Evolutionary conservation across 1,284 basidiomycete species (phyloP), one percentile per base, ranked within the genome.

Genomic region (Marasmius tenuissimus): DNA sequence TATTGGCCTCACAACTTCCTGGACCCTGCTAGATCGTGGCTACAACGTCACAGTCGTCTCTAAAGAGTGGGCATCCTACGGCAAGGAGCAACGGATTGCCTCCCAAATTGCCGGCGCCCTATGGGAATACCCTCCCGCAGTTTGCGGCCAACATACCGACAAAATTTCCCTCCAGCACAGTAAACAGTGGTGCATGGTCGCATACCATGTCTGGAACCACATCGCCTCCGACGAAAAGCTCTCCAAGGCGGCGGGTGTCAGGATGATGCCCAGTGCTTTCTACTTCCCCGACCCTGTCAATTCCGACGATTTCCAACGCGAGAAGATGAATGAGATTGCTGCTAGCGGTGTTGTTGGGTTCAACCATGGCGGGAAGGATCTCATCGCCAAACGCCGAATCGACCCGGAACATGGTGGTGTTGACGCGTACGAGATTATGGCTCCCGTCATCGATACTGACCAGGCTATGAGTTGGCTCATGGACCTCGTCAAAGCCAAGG

Each of bases 51-150:
- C 73, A 10, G 63, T 74, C 40, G 55, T 73, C 18, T 66, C 72
- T 8, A 68, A 72, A 59, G 40, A 59, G 4, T 63, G n/a, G n/a
- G n/a, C n/a, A n/a, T n/a, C n/a, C n/a, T n/a, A n/a, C n/a, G n/a
- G n/a, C n/a, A n/a, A n/a, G 48, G 73, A 57, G 20, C 27, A 67
- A 34, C 70, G 71, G 51, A 66, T 74, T 52, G 71, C 71, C 14
- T 72, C 72, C 16, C 73, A 74, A 56, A 73, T 73, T 56, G 71
- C 73, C 3, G 72, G 72, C 11, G 71, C 71, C 11, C 64, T 74
- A 14, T 75, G 74, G 73, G 74, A 76, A 61, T 75, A 70, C 59
- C 73, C 73, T 0, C 73, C 74, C 11, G 73, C 74, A n/a, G 74
- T 76, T 39, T 75, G 74, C 58, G 74, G 74, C 27, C 65, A 70